Evolutionary conservation across 352 stramenopile genomes (phyloP).

Genomic region (Pythium coloratum): DNA sequence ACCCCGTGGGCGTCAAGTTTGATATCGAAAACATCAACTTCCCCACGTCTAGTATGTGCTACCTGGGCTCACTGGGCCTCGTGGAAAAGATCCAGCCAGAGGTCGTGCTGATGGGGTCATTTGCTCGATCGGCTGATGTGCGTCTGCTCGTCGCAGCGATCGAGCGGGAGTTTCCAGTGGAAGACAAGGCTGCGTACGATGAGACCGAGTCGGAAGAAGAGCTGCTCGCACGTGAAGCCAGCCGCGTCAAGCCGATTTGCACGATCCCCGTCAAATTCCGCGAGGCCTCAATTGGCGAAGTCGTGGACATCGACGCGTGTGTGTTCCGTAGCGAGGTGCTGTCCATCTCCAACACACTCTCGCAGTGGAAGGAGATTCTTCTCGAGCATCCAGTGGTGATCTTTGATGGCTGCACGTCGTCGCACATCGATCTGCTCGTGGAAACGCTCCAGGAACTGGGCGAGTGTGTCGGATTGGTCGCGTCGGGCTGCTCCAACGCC

Average conservation of each 20-base stretch:
- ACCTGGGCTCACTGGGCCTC: constrained; percentile 49
- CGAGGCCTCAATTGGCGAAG: constrained; percentile 37
- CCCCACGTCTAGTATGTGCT: constrained; percentile 55
- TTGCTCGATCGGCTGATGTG: constrained; percentile 41
- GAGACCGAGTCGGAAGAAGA: constrained; percentile 24
- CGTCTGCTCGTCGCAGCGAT: constrained; percentile 36
- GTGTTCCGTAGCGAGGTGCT: constrained; percentile 42
- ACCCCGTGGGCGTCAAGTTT: constrained; percentile 50
- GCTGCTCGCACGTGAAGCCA: constrained; percentile 9
- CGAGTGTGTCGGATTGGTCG: constrained; percentile 48
- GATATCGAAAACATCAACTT: constrained; percentile 59
- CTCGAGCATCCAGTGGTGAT: constrained; percentile 43
- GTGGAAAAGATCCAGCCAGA: constrained; percentile 58
- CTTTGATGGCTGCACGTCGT: constrained; percentile 43
- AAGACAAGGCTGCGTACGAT: constrained; percentile 12
- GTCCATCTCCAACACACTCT: constrained; percentile 55
- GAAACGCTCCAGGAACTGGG: constrained; percentile 55
- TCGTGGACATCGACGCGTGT: constrained; percentile 35
- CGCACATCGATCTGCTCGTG: constrained; percentile 48
- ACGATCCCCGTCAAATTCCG: constrained; percentile 38
- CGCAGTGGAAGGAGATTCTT: constrained; percentile 46
- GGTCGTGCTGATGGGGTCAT: constrained; percentile 47
- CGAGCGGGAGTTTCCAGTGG: constrained; percentile 12
- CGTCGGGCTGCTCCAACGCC: constrained; percentile 44
- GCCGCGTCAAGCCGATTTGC: constrained; percentile 31